Conservation (phyloP, 441 rosid genomes). For the Geranium incanum region DNA sequence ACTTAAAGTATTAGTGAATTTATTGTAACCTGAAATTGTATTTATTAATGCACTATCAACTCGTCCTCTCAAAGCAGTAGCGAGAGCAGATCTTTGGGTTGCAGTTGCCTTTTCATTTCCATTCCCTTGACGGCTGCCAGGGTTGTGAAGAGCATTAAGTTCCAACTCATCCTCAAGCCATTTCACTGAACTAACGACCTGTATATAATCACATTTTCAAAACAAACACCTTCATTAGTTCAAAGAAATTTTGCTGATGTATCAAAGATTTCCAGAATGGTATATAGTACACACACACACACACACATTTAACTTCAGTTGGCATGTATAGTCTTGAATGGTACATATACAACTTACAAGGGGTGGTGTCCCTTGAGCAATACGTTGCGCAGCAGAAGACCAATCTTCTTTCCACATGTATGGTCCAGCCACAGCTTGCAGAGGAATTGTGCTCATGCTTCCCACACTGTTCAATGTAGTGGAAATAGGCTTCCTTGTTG, state of each 20-base stretch:
- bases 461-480: conserved; percentile 64
- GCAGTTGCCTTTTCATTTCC: conserved; percentile 92
- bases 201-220: conserved; percentile 21
- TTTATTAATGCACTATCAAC: conserved; percentile 79
- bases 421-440: conserved; percentile 96
- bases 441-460: conserved; percentile 60
- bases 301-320: conserved; percentile 2
- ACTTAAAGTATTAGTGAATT: conserved; percentile 17
- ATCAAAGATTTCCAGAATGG: background rate
- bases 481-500: conserved; percentile 61
- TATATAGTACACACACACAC: background rate
- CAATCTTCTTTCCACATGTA: conserved; percentile 86
- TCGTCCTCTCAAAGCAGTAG: conserved; percentile 88
- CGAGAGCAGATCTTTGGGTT: conserved; percentile 83
- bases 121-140: conserved; percentile 84
- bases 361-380: conserved; percentile 98
- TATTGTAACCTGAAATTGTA: conserved; percentile 75
- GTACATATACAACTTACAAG: conserved; percentile 39
- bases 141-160: conserved; percentile 90
- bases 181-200: conserved; percentile 98
- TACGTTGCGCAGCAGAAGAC: conserved; percentile 78
- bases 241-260: conserved; percentile 2
- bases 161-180: conserved; percentile 99
- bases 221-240: conserved; percentile 12
- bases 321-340: conserved; percentile 4